Conservation (phyloP, 306 rosid genomes). For the barrel medic (Medicago truncatula) region MtrunA17r5.0-ANR NC_053049.1:45447001-45447500, state of each 20-base stretch:
- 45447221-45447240: conserved; percentile 29
- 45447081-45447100: conserved; percentile 96
- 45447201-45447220: neutral
- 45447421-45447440: too few relatives aligned
- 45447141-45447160: conserved; percentile 21
- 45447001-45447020: conserved; percentile 77
- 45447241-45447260: neutral
- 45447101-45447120: conserved; percentile 91
- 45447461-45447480: too few relatives aligned
- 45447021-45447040: conserved; percentile 85
- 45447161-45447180: conserved; percentile 23
- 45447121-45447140: conserved; percentile 83
- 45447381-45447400: too few relatives aligned
- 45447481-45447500: too few relatives aligned
- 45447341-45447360: too few relatives aligned
- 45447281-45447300: neutral
- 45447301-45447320: neutral
- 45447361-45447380: too few relatives aligned
- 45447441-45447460: too few relatives aligned
- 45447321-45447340: neutral
- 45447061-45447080: conserved; percentile 91
- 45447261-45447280: neutral
- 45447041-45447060: conserved; percentile 97
- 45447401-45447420: too few relatives aligned
- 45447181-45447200: neutral